Conservation (phyloP, 805 yeast genomes). For the Starmerella davenportii region DNA sequence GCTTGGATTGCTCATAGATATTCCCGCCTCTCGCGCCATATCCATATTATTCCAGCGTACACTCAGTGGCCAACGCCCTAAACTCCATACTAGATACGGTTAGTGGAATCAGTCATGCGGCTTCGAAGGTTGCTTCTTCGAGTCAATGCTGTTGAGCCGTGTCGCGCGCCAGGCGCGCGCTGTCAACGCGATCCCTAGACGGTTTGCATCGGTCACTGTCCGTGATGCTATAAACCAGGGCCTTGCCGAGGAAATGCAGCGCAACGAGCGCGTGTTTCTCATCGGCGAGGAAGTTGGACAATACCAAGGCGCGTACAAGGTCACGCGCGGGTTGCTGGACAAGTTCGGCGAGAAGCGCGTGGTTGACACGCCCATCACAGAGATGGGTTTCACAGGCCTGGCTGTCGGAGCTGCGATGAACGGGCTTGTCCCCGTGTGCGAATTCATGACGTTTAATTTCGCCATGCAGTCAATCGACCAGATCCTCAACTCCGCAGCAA, state of each 20-base stretch:
- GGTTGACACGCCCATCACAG: constrained; percentile 94
- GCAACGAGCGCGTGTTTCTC: constrained; percentile 81
- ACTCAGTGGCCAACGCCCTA: too few relatives aligned
- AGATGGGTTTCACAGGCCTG: constrained; percentile 94
- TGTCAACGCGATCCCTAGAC: constrained; percentile 3
- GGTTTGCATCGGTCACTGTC: constrained; percentile 43
- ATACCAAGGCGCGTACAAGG: constrained; percentile 97
- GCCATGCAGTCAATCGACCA: constrained; percentile 99
- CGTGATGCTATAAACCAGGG: constrained; percentile 95
- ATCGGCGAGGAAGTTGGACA: constrained; percentile 99
- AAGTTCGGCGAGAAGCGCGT: constrained; percentile 88
- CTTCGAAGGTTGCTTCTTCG: too few relatives aligned
- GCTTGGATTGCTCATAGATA: too few relatives aligned
- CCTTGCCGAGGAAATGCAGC: constrained; percentile 91
- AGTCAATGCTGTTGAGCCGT: not conserved
- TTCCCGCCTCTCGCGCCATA: too few relatives aligned
- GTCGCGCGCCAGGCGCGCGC: not conserved
- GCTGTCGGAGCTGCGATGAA: constrained; percentile 93
- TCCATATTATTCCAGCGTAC: too few relatives aligned
- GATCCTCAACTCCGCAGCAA: constrained; percentile 95
- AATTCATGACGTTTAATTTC: constrained; percentile 97
- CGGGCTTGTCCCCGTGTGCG: constrained; percentile 91
- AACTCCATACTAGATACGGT: too few relatives aligned
- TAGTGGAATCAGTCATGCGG: too few relatives aligned
- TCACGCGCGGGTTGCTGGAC: constrained; percentile 87